Evolutionary conservation across 2,329 filamentous ascomycete species (phyloP), one percentile per base, ranked within the genome.

Genomic region (Huntiella moniliformis): DNA sequence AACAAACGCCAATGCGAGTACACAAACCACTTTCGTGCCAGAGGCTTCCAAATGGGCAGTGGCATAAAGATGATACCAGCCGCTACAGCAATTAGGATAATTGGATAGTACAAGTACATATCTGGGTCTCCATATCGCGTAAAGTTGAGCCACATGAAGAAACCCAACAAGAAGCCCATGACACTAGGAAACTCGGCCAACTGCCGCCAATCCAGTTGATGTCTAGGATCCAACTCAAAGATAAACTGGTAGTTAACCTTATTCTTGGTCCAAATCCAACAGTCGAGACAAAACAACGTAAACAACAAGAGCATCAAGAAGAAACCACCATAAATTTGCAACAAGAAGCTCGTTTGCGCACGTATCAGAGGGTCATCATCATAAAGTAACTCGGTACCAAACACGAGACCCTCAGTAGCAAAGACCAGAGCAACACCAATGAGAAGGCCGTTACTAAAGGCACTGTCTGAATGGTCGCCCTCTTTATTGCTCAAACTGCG

Each of bases 181-280:
- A 92, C 78, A 53, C 82, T 82, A 2, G 91, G 87, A 51, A 96
- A 79, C 68, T 91, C 82, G 5, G 81, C 69, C 28, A 95, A 67
- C 58, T 94, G 78, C 53, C 83, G 77, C 86, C 88, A 98, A 60
- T 96, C 84, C 22, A 96, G 65, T 52, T 79, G 75, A 58, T 91
- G 77, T 48, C 88, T 72, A 45, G 79, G 78, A 64, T 96, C 87
- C 57, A 94, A 91, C 62, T 98, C 91, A 57, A 98, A 98, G 54
- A 96, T 85, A 60, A 95, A 95, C 45, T 80, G 74, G 59, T 96
- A 96, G 58, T 98, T 98, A 62, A 98, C 83, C 61, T 88, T 92
- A 58, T 79, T 77, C 44, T 66, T 67, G 4, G 77, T 75, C 85
- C 88, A 98, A 12, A 93, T 63, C 47, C 78, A 77, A 58, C 87